Base-by-base conservation (phyloP, 176 grass and related monocot genomes). In the Zea mays region DNA sequence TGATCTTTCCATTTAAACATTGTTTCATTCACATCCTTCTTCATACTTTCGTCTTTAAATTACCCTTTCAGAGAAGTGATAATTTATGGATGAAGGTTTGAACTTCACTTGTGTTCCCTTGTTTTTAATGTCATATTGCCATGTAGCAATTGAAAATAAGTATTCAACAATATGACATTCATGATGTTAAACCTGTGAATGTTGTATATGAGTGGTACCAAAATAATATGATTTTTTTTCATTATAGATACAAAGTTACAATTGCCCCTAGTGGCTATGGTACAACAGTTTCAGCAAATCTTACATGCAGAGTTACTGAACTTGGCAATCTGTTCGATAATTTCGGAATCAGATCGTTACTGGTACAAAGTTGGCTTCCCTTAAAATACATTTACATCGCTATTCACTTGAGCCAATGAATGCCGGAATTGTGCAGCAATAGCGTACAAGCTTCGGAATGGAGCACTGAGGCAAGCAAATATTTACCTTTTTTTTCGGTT, bases 351-450 rank as follows among this genome's bases (percentile, higher is more conserved):
- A 76, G 55, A 80, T 57, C 14, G 81, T 64, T 88, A 62, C 55
- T 58, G 63, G 65, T 71, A 76, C 76, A 84, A 64, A 75, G 21
- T 40, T 39, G 45, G 34, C 17, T 64, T 64, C 40, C 39, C 67
- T 35, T 65, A 71, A 67, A 79, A 80, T 84, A 84, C 71, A 88
- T 84, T 76, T 88, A 80, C 81, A 84, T 5, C 47, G 56, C 35
- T 51, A 87, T 77, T 8, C 82, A 56, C 73, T 72, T 11, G 73
- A 66, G 62, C 51, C 67, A 87, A 65, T 51, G 60, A 8, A 49
- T 35, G 59, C 11, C 7, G 10, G 16, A 77, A 73, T 49, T 27
- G 49, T 67, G 79, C 59, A 78, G 54, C 58, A 42, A 33, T 20
- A 61, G 64, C 64, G 20, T 58, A 40, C 72, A 76, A 80, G 47